phyloP scores from a whole-genome alignment of 2,329 filamentous ascomycete species.

The Ophiostoma triangulosporum region DNA sequence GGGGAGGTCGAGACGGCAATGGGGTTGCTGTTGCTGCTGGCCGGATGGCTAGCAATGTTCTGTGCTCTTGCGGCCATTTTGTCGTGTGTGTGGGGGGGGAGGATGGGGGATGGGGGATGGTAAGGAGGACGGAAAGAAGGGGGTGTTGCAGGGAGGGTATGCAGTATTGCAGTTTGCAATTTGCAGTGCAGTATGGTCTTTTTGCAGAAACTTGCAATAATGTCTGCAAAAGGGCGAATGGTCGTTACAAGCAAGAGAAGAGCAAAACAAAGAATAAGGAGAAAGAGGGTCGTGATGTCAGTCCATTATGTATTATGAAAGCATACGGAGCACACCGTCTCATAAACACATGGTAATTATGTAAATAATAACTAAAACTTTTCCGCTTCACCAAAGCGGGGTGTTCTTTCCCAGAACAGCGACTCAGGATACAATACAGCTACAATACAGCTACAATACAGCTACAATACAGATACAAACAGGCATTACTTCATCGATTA shows the following conservation, averaged over 20 bases:
- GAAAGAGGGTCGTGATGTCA: background rate
- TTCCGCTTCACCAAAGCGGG: background rate
- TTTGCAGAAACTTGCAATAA: background rate
- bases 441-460: no score
- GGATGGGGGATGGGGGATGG: background rate
- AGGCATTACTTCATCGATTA: no score
- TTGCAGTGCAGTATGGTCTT: no score
- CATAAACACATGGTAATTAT: background rate
- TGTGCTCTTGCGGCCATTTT: constrained; percentile 13
- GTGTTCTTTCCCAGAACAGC: background rate
- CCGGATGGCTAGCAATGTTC: constrained; percentile 22
- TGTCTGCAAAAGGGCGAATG: no score
- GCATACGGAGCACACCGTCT: background rate
- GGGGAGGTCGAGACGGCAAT: constrained; percentile 64
- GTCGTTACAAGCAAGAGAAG: background rate
- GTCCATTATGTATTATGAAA: no score
- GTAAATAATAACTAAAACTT: background rate
- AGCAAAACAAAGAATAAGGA: background rate
- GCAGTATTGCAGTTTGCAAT: no score
- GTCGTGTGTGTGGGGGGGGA: background rate
- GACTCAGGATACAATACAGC: no score
- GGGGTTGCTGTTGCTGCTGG: constrained; percentile 33
- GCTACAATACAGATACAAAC: no score
- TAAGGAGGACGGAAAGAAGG: background rate
- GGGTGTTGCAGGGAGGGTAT: background rate